Percentiles rank a stretch among this genome's conserved stretches.
These are phyloP conservation scores for Mucor lusitanicus DNA, from an alignment of 371 early-diverging fungal genomes.

Conservation along the genomic window DNA sequence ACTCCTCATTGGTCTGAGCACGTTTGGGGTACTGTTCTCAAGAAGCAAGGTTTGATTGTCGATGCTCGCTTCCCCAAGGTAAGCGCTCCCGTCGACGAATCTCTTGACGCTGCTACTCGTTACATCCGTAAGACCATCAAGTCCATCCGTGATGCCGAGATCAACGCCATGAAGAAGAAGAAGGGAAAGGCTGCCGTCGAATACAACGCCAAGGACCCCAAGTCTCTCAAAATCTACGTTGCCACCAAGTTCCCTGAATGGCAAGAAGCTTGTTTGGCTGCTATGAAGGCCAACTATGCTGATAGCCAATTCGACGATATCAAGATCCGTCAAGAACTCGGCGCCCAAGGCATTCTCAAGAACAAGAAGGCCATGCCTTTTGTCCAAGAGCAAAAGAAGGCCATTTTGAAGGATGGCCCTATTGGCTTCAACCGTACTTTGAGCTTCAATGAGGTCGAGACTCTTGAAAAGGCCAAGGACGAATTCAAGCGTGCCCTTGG, in stretches of 20 bases:
- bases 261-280: conserved; percentile 82
- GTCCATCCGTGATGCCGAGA: conserved; percentile 83
- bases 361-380: conserved; percentile 96
- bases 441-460: conserved; percentile 76
- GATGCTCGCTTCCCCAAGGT: conserved; percentile 75
- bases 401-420: conserved; percentile 67
- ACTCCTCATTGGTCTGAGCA: conserved; percentile 94
- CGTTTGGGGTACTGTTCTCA: conserved; percentile 79
- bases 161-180: conserved; percentile 79
- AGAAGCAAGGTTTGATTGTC: conserved; percentile 75
- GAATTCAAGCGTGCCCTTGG: conserved; percentile 58
- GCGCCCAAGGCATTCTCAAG: conserved; percentile 76
- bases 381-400: conserved; percentile 77
- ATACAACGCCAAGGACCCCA: conserved; percentile 68
- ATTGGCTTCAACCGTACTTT: conserved; percentile 82
- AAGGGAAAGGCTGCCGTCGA: conserved; percentile 54
- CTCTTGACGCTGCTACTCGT: conserved; percentile 72
- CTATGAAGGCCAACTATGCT: conserved; percentile 71
- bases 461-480: conserved; percentile 55
- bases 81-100: conserved; percentile 59
- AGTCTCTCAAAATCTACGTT: conserved; percentile 75
- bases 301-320: conserved; percentile 70
- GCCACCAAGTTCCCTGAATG: conserved; percentile 90
- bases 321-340: conserved; percentile 71
- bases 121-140: conserved; percentile 81